These are phyloP conservation scores for Gentiana dahurica DNA, from an alignment of 257 asterid genomes.

Conservation along the genomic window DNA sequence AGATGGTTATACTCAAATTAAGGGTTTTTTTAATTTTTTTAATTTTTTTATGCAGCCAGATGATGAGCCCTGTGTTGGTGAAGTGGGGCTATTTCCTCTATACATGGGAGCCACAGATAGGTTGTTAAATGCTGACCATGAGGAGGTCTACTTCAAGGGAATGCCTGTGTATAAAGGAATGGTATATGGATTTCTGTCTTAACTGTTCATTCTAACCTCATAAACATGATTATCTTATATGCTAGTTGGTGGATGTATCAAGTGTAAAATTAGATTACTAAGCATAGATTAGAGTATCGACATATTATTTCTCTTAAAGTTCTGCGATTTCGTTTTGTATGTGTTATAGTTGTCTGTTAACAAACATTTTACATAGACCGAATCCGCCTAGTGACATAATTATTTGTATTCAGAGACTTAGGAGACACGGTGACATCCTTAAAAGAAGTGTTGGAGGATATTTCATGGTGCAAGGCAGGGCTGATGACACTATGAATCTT, in stretches of 20 bases:
- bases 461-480: conserved; percentile 68
- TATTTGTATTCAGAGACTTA: conserved; percentile 46
- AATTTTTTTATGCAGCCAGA: conserved; percentile 40
- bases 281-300: neutral
- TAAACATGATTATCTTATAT: neutral
- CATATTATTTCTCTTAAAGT: no score
- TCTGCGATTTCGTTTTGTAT: neutral
- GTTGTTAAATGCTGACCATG: conserved; percentile 80
- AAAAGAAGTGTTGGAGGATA: conserved; percentile 72
- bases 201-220: neutral
- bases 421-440: conserved; percentile 86
- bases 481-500: conserved; percentile 96
- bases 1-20: neutral
- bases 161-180: conserved; percentile 77
- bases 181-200: conserved; percentile 31
- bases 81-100: conserved; percentile 68
- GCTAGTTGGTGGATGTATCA: neutral
- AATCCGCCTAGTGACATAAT: no score
- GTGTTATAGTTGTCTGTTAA: neutral
- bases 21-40: conserved; percentile 1
- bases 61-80: conserved; percentile 71
- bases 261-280: neutral
- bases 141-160: conserved; percentile 76
- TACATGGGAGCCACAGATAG: conserved; percentile 77
- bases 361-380: neutral